Evolutionary conservation across 1,139 yeast species (phyloP).

Genomic region (Zygoascus hellenicus): DNA sequence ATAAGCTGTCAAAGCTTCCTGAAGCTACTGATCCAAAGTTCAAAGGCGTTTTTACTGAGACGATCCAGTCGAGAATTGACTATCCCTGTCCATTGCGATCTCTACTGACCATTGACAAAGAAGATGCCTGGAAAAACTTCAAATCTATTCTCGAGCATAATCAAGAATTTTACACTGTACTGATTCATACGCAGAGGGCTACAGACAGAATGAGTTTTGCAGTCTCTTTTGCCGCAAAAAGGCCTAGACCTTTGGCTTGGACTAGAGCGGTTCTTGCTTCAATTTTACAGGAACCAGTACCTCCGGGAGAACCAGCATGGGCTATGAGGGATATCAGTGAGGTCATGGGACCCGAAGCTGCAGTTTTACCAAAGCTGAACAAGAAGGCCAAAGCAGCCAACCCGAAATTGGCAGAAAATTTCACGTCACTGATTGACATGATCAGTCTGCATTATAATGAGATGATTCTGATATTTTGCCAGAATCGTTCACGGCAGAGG

Average conservation of each 20-base stretch:
- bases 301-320: constrained; percentile 26
- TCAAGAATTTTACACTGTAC: constrained; percentile 17
- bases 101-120: constrained; percentile 16
- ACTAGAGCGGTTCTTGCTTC: constrained; percentile 30
- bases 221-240: constrained; percentile 23
- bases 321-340: constrained; percentile 31
- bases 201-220: constrained; percentile 30
- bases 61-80: constrained; percentile 29
- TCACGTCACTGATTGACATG: constrained; percentile 1
- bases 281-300: constrained; percentile 11
- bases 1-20: constrained; percentile 8
- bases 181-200: constrained; percentile 18
- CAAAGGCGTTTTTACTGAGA: constrained; percentile 19
- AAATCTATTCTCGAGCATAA: constrained; percentile 20
- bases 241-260: constrained; percentile 25
- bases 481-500: constrained; percentile 78
- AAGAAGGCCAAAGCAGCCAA: constrained; percentile 10
- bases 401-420: constrained; percentile 9
- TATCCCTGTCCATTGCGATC: constrained; percentile 30
- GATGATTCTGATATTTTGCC: constrained; percentile 51
- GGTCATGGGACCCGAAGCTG: constrained; percentile 21
- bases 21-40: constrained; percentile 11
- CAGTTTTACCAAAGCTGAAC: constrained; percentile 13
- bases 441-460: constrained; percentile 36
- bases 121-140: constrained; percentile 24